Base-by-base conservation (phyloP, 1,139 yeast species). In the Yamadazyma jaroonii region DNA sequence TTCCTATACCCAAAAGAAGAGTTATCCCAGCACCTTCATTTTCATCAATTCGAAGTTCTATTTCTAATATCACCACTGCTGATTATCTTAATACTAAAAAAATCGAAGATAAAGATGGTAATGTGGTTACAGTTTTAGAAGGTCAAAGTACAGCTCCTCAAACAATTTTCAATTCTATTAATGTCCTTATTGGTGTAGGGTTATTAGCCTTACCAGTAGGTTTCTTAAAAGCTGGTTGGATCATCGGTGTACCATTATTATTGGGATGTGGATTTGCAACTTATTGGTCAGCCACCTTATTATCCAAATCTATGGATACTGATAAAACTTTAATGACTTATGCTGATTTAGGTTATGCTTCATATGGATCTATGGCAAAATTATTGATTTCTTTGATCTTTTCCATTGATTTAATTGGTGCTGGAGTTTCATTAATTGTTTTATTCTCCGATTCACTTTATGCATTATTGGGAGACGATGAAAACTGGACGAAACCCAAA, bases 261-360 rank as follows among this genome's bases (percentile, higher is more conserved):
- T 40, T 65, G n/a, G 38, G 51, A 4, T 67, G 76, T 53, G 74
- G 74, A 3, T 40, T 64, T 27, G 45, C 66, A 9, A 70, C 76
- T 1, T 69, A 58, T 43, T 71, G 76, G 76, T 63, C 72, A 3
- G 77, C 77, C 2, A 48, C 60, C 1, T 57, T 72, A 26, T 55
- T 72, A 34, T 67, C 74, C 1, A 57, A 52, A 32, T 52, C 72
- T 2, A 67, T 87, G 75, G 89, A 83, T 48, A 79, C 84, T 1
- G 90, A 87, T 56, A 76, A 73, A 8, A 79, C 90, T 0, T 67
- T 90, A 46, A 82, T 82, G 74, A 86, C 96, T 0, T 90, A 89
- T 57, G 95, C 95, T 5, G 97, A 89, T 58, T 67, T 86, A 48
- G 94, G 90, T 6, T 81, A 76, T 50, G 89, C 86, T 4, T 82